These are phyloP conservation scores for Epichloe glyceriae DNA, from an alignment of 2,329 filamentous ascomycete species.

Conservation along the genomic window DNA sequence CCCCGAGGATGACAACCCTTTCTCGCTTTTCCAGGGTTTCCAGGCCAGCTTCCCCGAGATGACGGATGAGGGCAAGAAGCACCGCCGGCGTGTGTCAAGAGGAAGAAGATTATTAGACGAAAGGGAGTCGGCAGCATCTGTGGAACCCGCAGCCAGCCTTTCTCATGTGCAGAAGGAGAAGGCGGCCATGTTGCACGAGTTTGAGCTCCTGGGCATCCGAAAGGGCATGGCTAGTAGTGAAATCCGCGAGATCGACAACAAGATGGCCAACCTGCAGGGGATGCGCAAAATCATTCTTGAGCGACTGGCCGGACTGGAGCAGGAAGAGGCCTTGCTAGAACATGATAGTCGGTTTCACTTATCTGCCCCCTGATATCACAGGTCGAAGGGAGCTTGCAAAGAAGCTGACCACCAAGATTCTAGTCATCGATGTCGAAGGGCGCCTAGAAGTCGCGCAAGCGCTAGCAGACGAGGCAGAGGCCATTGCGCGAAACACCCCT, in stretches of 20 bases:
- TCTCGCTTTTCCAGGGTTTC: constrained; percentile 94
- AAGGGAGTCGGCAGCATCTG: constrained; percentile 37
- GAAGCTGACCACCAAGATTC: background rate
- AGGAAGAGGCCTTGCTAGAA: constrained; percentile 81
- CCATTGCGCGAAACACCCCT: constrained; percentile 37
- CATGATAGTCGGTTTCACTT: constrained; percentile 57
- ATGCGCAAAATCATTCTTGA: constrained; percentile 92
- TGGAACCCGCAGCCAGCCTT: constrained; percentile 52
- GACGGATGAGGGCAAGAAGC: constrained; percentile 57
- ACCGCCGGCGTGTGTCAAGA: constrained; percentile 57
- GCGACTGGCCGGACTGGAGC: constrained; percentile 70
- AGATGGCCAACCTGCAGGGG: constrained; percentile 81
- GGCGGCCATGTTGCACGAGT: constrained; percentile 63
- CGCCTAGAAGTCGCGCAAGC: constrained; percentile 49
- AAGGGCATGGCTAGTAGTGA: constrained; percentile 98
- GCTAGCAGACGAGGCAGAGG: constrained; percentile 44
- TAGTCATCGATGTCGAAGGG: constrained; percentile 50
- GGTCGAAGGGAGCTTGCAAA: background rate
- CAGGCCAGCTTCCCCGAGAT: constrained; percentile 71
- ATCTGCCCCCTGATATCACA: background rate
- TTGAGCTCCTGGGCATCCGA: constrained; percentile 82
- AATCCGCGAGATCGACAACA: constrained; percentile 92
- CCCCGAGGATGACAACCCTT: constrained; percentile 71
- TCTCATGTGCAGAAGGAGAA: constrained; percentile 69
- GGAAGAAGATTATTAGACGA: constrained; percentile 59